Evolutionary conservation across 495 filamentous ascomycete species (phyloP).

Genomic region (Aspergillus sparsus): DNA sequence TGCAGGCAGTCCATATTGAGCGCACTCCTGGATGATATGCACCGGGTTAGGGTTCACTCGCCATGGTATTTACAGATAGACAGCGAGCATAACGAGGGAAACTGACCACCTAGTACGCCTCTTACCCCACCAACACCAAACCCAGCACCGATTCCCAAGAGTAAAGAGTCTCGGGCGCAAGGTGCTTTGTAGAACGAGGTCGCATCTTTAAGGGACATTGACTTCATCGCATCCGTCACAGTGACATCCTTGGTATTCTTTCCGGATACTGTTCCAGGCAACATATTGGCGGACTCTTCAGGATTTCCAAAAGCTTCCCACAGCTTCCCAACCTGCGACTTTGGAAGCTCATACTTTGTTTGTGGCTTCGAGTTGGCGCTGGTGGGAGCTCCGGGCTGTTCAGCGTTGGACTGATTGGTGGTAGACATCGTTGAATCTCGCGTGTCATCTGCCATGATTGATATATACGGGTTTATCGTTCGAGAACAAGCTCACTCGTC

Average conservation of each 20-base stretch:
- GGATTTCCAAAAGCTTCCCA: slow-evolving; percentile 54
- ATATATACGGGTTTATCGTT: not conserved
- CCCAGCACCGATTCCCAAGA: slow-evolving; percentile 79
- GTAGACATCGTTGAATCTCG: slow-evolving; percentile 33
- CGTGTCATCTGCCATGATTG: slow-evolving; percentile 59
- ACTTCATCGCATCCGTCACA: slow-evolving; percentile 64
- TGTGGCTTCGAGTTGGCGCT: slow-evolving; percentile 30
- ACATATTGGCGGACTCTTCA: slow-evolving; percentile 52
- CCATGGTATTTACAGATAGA: not conserved
- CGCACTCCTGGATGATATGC: slow-evolving; percentile 37
- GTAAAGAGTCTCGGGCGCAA: slow-evolving; percentile 77
- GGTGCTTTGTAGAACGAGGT: slow-evolving; percentile 74
- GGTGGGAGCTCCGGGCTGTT: slow-evolving; percentile 18
- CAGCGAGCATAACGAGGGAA: not conserved
- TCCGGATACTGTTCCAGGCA: slow-evolving; percentile 45
- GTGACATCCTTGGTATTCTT: slow-evolving; percentile 47
- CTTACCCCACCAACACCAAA: slow-evolving; percentile 71
- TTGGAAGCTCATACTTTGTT: slow-evolving; percentile 43
- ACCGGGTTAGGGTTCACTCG: slow-evolving; percentile 11
- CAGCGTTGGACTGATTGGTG: slow-evolving; percentile 20
- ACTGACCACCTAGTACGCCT: slow-evolving; percentile 72
- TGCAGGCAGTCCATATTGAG: slow-evolving; percentile 59
- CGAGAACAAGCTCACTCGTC: not conserved
- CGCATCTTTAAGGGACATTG: slow-evolving; percentile 69
- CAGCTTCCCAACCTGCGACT: slow-evolving; percentile 53